phyloP scores from a whole-genome alignment of 805 yeast species.

The Wickerhamomyces queroliae region DNA sequence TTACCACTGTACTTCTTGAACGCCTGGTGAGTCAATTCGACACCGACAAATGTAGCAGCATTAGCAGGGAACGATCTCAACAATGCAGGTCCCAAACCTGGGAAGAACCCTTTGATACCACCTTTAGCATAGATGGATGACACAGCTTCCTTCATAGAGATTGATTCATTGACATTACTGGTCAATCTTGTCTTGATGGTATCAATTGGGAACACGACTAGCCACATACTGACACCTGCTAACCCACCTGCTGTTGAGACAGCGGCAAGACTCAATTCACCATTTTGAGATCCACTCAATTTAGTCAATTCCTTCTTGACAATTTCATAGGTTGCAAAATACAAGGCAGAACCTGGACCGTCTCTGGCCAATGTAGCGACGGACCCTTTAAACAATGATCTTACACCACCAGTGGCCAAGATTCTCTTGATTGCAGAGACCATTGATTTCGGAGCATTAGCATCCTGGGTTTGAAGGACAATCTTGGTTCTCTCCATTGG shows the following conservation, averaged over 20 bases:
- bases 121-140: constrained; percentile 63
- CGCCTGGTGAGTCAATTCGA: constrained; percentile 61
- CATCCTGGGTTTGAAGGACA: constrained; percentile 72
- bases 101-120: constrained; percentile 90
- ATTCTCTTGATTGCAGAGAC: constrained; percentile 55
- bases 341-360: constrained; percentile 95
- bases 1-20: constrained; percentile 26
- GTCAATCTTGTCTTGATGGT: constrained; percentile 63
- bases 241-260: constrained; percentile 89
- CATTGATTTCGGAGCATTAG: constrained; percentile 36
- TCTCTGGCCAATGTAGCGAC: constrained; percentile 91
- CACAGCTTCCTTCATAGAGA: constrained; percentile 61
- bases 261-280: constrained; percentile 61
- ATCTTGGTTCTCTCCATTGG: constrained; percentile 97
- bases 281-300: constrained; percentile 32
- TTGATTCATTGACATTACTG: constrained; percentile 30
- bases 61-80: constrained; percentile 96
- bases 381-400: constrained; percentile 86
- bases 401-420: constrained; percentile 73
- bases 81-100: constrained; percentile 95
- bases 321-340: constrained; percentile 90
- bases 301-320: constrained; percentile 58
- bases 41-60: constrained; percentile 98
- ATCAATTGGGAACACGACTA: constrained; percentile 91
- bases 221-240: constrained; percentile 98